A percentile compares a stretch with the other conserved stretches of the same genome.
phyloP scores from a whole-genome alignment of 1,139 yeast genomes.

The Candida buenavistaensis region DNA sequence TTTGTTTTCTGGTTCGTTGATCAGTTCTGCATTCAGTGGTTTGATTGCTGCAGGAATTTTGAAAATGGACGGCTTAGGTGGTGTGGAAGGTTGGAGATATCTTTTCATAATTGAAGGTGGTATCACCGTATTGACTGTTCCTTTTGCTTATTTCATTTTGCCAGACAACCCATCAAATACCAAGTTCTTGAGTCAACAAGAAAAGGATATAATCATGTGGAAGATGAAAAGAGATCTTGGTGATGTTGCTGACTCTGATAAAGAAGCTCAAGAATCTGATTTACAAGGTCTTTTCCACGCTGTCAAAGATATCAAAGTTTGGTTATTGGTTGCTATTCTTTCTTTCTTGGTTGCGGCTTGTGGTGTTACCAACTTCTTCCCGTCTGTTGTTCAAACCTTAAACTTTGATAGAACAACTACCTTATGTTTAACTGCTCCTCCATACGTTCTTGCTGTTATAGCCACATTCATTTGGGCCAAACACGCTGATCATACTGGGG shows the following conservation, averaged over 20 bases:
- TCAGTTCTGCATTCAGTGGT: conserved; percentile 84
- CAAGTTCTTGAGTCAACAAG: conserved; percentile 50
- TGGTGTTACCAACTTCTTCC: conserved; percentile 63
- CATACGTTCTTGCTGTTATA: conserved; percentile 55
- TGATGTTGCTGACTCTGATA: conserved; percentile 37
- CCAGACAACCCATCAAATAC: conserved; percentile 69
- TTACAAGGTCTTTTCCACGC: conserved; percentile 41
- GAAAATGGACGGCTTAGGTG: conserved; percentile 37
- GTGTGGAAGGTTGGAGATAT: conserved; percentile 68
- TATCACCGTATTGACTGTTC: conserved; percentile 58
- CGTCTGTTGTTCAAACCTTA: conserved; percentile 57
- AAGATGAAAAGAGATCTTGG: conserved; percentile 42
- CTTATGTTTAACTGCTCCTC: conserved; percentile 60
- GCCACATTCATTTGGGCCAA: conserved; percentile 55
- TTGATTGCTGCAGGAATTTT: conserved; percentile 54
- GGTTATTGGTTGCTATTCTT: conserved; percentile 46
- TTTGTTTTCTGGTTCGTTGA: conserved; percentile 62
- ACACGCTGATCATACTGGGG: conserved; percentile 59
- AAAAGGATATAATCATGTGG: conserved; percentile 49
- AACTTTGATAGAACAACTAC: conserved; percentile 51
- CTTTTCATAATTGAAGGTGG: conserved; percentile 73
- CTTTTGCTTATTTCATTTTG: conserved; percentile 60
- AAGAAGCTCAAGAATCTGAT: conserved; percentile 32
- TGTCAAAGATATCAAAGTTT: conserved; percentile 43
- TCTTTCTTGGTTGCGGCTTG: conserved; percentile 56